A percentile compares a stretch with the other conserved stretches of the same genome.
Evolutionary conservation across 2,329 filamentous ascomycete genomes (phyloP).

Genomic region (Fusarium pseudoanthophilum): DNA sequence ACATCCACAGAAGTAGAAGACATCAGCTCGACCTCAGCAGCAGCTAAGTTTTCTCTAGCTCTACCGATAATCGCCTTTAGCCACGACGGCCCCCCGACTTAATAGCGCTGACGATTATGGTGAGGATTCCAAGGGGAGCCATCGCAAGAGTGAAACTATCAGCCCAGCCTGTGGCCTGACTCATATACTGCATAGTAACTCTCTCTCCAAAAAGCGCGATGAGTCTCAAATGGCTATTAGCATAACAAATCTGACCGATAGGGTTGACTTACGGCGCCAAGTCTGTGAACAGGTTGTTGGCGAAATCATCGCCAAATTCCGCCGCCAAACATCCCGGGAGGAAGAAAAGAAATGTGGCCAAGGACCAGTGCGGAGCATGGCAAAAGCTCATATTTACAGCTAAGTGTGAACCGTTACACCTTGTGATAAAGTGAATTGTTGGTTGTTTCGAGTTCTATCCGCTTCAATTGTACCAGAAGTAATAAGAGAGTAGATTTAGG

Average conservation of each 20-base stretch:
- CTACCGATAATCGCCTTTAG: constrained; percentile 58
- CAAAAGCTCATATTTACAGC: no score
- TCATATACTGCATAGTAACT: constrained; percentile 60
- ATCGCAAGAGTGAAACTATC: constrained; percentile 60
- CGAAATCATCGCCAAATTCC: not conserved
- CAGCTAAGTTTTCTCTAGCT: constrained; percentile 54
- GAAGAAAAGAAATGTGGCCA: fast-evolving
- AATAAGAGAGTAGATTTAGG: no score
- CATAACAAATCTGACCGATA: fast-evolving
- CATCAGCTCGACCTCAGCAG: constrained; percentile 56
- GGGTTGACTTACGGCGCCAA: not conserved
- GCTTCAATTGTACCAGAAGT: no score
- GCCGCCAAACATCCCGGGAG: not conserved
- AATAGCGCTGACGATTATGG: constrained; percentile 56
- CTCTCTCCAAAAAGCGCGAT: constrained; percentile 55
- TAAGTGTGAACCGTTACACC: no score
- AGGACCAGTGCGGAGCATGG: not conserved
- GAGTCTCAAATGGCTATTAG: not conserved
- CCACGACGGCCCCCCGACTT: constrained; percentile 55
- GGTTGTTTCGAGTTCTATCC: no score
- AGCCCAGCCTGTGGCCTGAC: constrained; percentile 52
- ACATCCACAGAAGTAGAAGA: constrained; percentile 57
- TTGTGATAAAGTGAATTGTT: no score
- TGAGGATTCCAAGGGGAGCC: constrained; percentile 58
- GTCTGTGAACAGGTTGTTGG: constrained; percentile 1